Conservation (phyloP, 306 rosid genomes). For the Malus sieversii region DNA sequence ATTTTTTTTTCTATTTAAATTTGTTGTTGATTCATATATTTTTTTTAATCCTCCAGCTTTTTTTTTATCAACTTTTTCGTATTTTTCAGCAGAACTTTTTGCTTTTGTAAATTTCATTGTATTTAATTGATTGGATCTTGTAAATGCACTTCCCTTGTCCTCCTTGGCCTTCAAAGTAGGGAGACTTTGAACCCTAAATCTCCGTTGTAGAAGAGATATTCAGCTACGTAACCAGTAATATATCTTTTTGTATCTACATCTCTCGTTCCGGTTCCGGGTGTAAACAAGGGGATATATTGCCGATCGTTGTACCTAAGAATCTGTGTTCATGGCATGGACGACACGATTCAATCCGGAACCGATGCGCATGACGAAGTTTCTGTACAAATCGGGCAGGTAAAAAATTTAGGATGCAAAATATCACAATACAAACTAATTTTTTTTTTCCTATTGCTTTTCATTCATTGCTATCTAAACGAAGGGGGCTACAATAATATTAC, state of each 20-base stretch:
- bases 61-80: background rate
- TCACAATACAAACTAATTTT: background rate
- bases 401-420: background rate
- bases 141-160: background rate
- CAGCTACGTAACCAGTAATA: no score
- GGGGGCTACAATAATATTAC: conserved; percentile 14
- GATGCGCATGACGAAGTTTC: background rate
- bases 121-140: background rate
- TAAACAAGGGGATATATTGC: background rate
- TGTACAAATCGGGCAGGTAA: background rate
- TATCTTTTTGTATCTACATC: no score
- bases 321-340: background rate
- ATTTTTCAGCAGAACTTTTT: background rate
- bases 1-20: background rate
- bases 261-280: no score
- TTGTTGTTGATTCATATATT: background rate
- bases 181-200: background rate
- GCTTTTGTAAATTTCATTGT: background rate
- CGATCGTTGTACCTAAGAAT: background rate
- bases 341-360: background rate
- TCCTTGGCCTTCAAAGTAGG: background rate
- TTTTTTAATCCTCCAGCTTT: no score
- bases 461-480: conserved; percentile 12
- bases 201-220: background rate
- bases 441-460: background rate